Percentiles rank a stretch among this genome's conserved stretches.
These are phyloP conservation scores for Ophiocordyceps camponoti-floridani DNA, from an alignment of 2,329 filamentous ascomycete genomes.

Conservation along the genomic window DNA sequence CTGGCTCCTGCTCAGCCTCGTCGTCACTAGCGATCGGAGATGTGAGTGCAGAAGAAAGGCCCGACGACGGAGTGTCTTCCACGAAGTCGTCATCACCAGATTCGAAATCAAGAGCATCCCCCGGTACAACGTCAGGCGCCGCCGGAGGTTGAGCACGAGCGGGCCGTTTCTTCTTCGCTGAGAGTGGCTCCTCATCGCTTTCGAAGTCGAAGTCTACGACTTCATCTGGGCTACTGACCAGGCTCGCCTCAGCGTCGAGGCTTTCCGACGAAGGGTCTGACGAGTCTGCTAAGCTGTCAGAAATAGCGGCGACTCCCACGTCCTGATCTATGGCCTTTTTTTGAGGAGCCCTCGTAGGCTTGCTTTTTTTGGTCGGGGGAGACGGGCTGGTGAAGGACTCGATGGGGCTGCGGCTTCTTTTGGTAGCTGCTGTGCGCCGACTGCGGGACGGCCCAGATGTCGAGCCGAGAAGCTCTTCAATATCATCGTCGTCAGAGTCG, in stretches of 20 bases:
- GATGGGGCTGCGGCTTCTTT: constrained; percentile 10
- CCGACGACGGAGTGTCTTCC: not conserved
- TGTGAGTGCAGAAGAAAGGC: constrained; percentile 2
- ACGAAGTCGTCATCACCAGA: not conserved
- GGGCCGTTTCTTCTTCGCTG: constrained; percentile 3
- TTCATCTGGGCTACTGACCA: constrained; percentile 4
- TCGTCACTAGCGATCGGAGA: constrained; percentile 4
- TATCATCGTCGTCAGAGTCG: not conserved
- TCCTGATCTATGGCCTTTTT: constrained; percentile 11
- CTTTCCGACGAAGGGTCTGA: constrained; percentile 2
- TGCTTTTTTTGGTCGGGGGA: constrained; percentile 13
- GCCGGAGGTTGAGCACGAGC: not conserved
- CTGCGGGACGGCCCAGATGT: not conserved
- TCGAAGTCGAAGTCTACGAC: constrained; percentile 2
- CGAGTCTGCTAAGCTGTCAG: constrained; percentile 1
- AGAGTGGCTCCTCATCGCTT: constrained; percentile 13
- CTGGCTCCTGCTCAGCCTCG: constrained; percentile 6
- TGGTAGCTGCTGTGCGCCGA: constrained; percentile 1
- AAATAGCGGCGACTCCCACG: constrained; percentile 11
- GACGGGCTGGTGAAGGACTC: constrained; percentile 4
- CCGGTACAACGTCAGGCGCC: too few relatives aligned
- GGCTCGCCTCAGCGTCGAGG: constrained; percentile 5
- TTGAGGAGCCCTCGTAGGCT: constrained; percentile 1
- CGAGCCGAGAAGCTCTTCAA: constrained; percentile 1
- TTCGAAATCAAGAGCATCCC: too few relatives aligned